Base-by-base conservation (phyloP, 345 rosid genomes). In the Toxicodendron radicans region DNA sequence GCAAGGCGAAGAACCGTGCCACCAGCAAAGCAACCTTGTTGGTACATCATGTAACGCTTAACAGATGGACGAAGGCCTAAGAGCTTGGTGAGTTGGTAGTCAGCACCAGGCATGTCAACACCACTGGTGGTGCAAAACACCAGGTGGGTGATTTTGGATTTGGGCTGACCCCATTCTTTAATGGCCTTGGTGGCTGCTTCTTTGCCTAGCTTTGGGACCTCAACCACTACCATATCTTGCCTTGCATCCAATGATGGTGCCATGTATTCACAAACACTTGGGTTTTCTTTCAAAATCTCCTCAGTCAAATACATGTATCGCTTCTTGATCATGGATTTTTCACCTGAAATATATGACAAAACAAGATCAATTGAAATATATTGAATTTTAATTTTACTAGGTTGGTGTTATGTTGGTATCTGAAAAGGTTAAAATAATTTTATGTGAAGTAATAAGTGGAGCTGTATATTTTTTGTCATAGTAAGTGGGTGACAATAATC, bases 61-160 rank as follows among this genome's bases (percentile, higher is more conserved):
- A 87, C 85, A 0, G 85, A 78, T 1, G 91, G 83, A 45, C 86
- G 84, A 12, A 88, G 83, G 27, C 91, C 89, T 23, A 87, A 38
- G 58, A 88, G 87, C 74, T 88, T 88, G 57, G 88, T 79, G 75
- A 88, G 89, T 67, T 82, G 87, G 77, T 82, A 86, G 71, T 88
- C 91, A 24, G 84, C 87, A 1, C 91, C 89, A 2, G 89, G 89
- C 89, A 88, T 86, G 82, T 84, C 89, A 0, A 82, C 84, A 0
- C 88, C 90, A 17, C 87, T 83, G 0, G 85, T 78, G 23, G 91
- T 88, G 84, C 88, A 86, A 46, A 88, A 86, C 74, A 88, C 77
- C 27, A 88, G 35, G 62, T 88, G 91, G 20, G 91, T 88, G 74
- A 88, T 82, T 64, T 81, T 83, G 56, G 91, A 88, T 66, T 82